phyloP scores from a whole-genome alignment of 768 basidiomycete species.

The Brasilioporus rufonigricans region DNA sequence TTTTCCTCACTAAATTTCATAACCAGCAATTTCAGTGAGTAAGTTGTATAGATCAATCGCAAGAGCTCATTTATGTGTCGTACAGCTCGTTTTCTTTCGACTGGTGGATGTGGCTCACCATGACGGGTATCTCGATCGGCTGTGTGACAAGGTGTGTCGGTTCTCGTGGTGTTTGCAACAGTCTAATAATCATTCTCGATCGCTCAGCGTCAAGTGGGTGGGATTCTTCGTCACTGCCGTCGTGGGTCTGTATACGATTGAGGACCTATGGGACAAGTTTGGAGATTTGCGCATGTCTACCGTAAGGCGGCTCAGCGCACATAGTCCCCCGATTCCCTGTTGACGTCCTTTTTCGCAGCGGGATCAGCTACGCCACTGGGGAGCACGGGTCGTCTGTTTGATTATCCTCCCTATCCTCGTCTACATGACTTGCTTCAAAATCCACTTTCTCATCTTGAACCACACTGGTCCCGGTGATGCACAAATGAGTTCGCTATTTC shows the following conservation, averaged over 20 bases:
- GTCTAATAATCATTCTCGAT: neutral
- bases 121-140: slow-evolving; percentile 94
- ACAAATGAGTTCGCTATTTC: slow-evolving; percentile 98
- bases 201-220: slow-evolving; percentile 85
- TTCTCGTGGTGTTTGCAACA: neutral
- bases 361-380: slow-evolving; percentile 90
- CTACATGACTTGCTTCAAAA: slow-evolving; percentile 93
- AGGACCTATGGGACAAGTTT: slow-evolving; percentile 51
- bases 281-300: slow-evolving; percentile 81
- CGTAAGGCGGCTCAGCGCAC: slow-evolving; percentile 48
- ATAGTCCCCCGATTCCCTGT: slow-evolving; percentile 3
- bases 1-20: slow-evolving; percentile 94
- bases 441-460: slow-evolving; percentile 82
- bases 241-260: slow-evolving; percentile 94
- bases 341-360: slow-evolving; percentile 48
- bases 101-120: slow-evolving; percentile 95
- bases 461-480: slow-evolving; percentile 47
- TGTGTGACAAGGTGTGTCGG: slow-evolving; percentile 78
- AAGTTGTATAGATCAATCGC: neutral
- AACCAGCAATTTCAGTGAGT: slow-evolving; percentile 93
- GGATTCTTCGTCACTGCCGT: slow-evolving; percentile 94
- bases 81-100: slow-evolving; percentile 87
- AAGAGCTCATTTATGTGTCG: slow-evolving; percentile 1
- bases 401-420: slow-evolving; percentile 89
- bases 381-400: slow-evolving; percentile 77